These are phyloP conservation scores for Cephalotrichum gorgonifer DNA, from an alignment of 2,329 filamentous ascomycete genomes.

Conservation along the genomic window DNA sequence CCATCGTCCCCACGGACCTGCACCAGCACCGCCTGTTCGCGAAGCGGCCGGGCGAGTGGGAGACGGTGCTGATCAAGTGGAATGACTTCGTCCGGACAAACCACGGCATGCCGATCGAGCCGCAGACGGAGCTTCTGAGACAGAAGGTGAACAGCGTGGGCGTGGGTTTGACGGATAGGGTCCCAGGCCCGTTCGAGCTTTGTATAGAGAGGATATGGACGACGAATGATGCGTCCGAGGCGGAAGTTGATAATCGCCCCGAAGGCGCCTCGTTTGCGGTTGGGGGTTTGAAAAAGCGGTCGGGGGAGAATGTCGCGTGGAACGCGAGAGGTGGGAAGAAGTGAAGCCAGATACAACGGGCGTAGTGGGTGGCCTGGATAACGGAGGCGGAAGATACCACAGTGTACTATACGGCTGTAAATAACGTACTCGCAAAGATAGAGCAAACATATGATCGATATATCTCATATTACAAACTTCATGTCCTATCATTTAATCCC, in stretches of 20 bases:
- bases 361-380: neutral
- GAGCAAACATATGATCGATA: neutral
- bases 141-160: constrained; percentile 81
- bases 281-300: constrained; percentile 8
- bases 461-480: too few relatives aligned
- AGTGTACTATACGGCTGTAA: neutral
- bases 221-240: constrained; percentile 46
- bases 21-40: constrained; percentile 87
- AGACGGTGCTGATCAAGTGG: constrained; percentile 87
- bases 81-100: constrained; percentile 93
- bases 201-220: constrained; percentile 84
- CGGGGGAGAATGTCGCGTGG: constrained; percentile 9
- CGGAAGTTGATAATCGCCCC: neutral
- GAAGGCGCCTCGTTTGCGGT: neutral
- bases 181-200: constrained; percentile 81
- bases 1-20: constrained; percentile 85
- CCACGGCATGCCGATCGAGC: constrained; percentile 82
- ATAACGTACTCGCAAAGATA: neutral
- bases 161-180: constrained; percentile 78
- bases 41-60: constrained; percentile 75
- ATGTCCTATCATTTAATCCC: too few relatives aligned
- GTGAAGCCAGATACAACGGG: neutral
- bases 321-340: constrained; percentile 1
- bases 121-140: constrained; percentile 79
- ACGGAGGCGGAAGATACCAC: neutral